Evolutionary conservation across 129 eudicot species (phyloP), one percentile per base, ranked within the genome.

Genomic region (Tanacetum coccineum): DNA sequence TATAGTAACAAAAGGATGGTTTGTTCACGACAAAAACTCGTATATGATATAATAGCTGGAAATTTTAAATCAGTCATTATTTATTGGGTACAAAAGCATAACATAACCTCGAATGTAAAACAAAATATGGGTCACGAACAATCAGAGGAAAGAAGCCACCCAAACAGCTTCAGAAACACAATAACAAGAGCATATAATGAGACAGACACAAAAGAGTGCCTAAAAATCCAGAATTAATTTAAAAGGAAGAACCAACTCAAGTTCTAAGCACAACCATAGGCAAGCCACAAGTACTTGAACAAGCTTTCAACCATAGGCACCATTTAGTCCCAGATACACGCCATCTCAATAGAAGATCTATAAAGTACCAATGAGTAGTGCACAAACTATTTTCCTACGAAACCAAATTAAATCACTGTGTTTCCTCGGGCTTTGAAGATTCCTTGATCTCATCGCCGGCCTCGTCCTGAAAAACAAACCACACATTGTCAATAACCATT

Each of bases 401-500:
- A 72, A 15, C n/a, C 14, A 47, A 28, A 30, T 9, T 51, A 54
- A 14, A 79, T 79, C 74, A 68, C 73, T 81, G 88, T 25, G 78
- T 82, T 67, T 86, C 96, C 36, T 85, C 83, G 3, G 94, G 76
- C 76, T 86, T 83, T 32, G 87, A 8, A 51, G 88, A 59, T 67
- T 90, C 97, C 88, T 84, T 90, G 80, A 90, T 90, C 82, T 90
- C 97, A 39, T 90, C 97, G 42, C 89, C 95, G 64, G 74, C 84
- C 19, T 90, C 97, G 36, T 90, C 97, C 97, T 90, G 73, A 18
- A 68, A 65, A 52, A 71, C 60, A 57, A 63, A 21, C 46, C 11
- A 55, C 56, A 9, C 42, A 63, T 36, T 36, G 42, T 36, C 40
- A 36, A 6, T 5, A 63, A 52, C 9, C 22, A 61, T 40, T 68